Evolutionary conservation across 1,139 yeast species (phyloP).

Genomic region (Suhomyces wounanorum): DNA sequence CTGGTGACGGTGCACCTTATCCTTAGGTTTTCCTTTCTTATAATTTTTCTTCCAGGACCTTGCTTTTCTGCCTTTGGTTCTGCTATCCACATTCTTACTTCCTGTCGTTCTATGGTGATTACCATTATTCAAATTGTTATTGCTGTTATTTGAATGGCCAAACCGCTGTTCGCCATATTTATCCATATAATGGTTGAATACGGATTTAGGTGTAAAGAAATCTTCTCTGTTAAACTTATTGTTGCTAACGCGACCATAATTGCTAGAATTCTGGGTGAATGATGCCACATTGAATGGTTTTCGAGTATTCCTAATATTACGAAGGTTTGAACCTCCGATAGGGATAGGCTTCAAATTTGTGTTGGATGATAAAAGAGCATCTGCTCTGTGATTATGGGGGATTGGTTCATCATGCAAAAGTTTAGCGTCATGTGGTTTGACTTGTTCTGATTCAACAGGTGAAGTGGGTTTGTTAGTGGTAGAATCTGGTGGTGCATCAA

Average conservation of each 20-base stretch:
- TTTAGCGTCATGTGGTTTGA: conserved; percentile 9
- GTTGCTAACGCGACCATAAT: conserved; percentile 21
- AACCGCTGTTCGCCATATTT: conserved; percentile 54
- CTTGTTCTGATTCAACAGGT: conserved; percentile 15
- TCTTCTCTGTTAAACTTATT: conserved; percentile 62
- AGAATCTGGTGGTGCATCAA: conserved; percentile 7
- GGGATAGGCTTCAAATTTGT: conserved; percentile 50
- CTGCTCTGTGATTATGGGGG: conserved; percentile 49
- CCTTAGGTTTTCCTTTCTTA: conserved; percentile 15
- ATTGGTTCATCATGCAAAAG: conserved; percentile 14
- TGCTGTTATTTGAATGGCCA: conserved; percentile 16
- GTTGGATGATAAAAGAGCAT: conserved; percentile 44
- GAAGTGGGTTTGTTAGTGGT: conserved; percentile 8
- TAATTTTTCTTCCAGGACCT: conserved; percentile 33
- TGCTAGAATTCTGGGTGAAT: conserved; percentile 37
- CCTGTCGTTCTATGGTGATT: conserved; percentile 13
- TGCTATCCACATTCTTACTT: conserved; percentile 27
- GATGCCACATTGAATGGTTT: conserved; percentile 68
- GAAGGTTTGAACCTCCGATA: conserved; percentile 33
- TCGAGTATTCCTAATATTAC: conserved; percentile 51
- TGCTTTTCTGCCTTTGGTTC: conserved; percentile 32
- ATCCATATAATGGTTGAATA: conserved; percentile 69
- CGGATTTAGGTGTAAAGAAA: conserved; percentile 76
- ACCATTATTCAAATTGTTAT: conserved; percentile 11
- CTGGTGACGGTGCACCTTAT: conserved; percentile 18